Percentiles rank a stretch among this genome's conserved stretches.
These are phyloP conservation scores for Leucosporidium yakuticum DNA, from an alignment of 768 basidiomycete genomes.

Conservation along the genomic window DNA sequence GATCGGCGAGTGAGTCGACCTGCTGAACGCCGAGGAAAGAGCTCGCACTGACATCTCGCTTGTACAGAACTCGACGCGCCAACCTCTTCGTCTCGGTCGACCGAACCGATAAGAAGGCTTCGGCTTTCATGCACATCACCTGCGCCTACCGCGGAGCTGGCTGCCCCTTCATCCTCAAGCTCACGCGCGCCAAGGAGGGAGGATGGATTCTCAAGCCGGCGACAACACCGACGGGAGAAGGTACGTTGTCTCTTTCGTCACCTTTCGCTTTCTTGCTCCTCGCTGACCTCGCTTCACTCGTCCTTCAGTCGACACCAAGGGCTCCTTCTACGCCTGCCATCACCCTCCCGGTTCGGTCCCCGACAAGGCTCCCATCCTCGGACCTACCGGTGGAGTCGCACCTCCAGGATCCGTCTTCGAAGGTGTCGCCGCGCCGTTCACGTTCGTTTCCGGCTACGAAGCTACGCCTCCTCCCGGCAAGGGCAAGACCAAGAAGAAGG, in stretches of 20 bases:
- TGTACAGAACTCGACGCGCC: conserved; percentile 12
- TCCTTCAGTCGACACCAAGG: conserved; percentile 13
- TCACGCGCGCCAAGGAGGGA: conserved; percentile 28
- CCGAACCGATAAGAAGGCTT: conserved; percentile 27
- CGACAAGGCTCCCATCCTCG: neutral
- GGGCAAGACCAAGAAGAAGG: neutral
- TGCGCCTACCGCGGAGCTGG: conserved; percentile 26
- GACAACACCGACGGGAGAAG: neutral
- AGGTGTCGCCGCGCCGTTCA: too few relatives aligned
- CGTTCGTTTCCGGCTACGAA: too few relatives aligned
- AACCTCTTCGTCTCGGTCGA: conserved; percentile 26
- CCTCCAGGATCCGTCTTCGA: too few relatives aligned
- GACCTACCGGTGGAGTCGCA: neutral
- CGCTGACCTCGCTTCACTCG: neutral
- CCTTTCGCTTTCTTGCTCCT: too few relatives aligned
- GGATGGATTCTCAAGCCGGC: conserved; percentile 25
- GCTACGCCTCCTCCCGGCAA: neutral
- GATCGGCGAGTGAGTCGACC: conserved; percentile 24
- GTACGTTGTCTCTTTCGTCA: neutral
- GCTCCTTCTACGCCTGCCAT: conserved; percentile 28
- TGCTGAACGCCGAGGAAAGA: neutral
- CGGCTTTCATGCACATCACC: conserved; percentile 34
- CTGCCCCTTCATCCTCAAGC: conserved; percentile 28
- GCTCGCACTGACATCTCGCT: neutral
- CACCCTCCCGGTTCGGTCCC: conserved; percentile 14